phyloP scores from a whole-genome alignment of 1,139 yeast genomes.

The Blastobotrys proliferans region DNA sequence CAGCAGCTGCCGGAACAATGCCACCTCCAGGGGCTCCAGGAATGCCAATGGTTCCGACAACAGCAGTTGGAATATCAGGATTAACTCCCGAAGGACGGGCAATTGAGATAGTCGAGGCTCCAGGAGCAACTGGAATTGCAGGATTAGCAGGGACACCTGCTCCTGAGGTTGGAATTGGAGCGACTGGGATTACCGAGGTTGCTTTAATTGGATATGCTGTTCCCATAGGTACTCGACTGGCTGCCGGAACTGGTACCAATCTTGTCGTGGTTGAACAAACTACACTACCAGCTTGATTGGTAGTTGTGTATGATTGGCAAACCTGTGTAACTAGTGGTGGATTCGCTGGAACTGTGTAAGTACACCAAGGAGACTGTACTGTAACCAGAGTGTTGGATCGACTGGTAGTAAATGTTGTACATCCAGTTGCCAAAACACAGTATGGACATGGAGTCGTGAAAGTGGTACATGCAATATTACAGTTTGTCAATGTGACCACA shows the following conservation, averaged over 20 bases:
- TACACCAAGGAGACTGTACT: constrained; percentile 14
- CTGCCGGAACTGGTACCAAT: constrained; percentile 6
- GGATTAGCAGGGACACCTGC: constrained; percentile 6
- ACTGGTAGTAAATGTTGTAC: constrained; percentile 13
- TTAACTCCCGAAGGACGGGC: constrained; percentile 5
- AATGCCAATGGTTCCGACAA: neutral
- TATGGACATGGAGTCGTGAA: constrained; percentile 20
- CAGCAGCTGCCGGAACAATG: neutral
- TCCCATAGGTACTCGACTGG: constrained; percentile 1
- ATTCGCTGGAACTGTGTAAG: constrained; percentile 12
- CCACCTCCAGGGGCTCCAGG: neutral
- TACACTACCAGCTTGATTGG: neutral
- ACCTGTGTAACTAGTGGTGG: constrained; percentile 11
- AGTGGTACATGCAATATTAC: constrained; percentile 14
- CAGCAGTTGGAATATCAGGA: constrained; percentile 2
- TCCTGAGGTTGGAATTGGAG: constrained; percentile 4
- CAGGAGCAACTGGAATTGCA: constrained; percentile 6
- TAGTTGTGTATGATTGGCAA: constrained; percentile 6
- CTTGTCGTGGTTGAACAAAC: constrained; percentile 4
- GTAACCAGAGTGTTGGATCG: constrained; percentile 12
- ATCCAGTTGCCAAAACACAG: constrained; percentile 20
- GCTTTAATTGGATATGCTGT: neutral
- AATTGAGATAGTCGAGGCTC: constrained; percentile 5
- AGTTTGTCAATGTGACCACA: constrained; percentile 18
- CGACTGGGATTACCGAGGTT: constrained; percentile 4